These are phyloP conservation scores for Hebeloma cylindrosporum DNA, from an alignment of 768 basidiomycete species.

Conservation along the genomic window DNA sequence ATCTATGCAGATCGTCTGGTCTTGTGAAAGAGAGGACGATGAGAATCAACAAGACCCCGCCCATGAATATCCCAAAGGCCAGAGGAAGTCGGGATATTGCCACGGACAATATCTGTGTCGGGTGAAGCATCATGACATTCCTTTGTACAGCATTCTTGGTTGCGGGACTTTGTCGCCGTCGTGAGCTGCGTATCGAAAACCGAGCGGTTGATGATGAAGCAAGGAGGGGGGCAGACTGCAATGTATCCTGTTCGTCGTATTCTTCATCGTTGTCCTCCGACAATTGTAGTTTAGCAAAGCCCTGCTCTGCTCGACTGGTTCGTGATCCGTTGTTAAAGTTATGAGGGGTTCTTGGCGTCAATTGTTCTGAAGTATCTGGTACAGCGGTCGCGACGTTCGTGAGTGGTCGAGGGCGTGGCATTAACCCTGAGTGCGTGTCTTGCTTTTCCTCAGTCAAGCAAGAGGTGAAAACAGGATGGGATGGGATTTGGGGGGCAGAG, in stretches of 20 bases:
- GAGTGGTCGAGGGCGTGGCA: conserved; percentile 43
- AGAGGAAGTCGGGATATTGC: conserved; percentile 40
- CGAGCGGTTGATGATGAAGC: conserved; percentile 42
- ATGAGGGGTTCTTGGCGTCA: conserved; percentile 65
- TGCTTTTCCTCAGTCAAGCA: conserved; percentile 5
- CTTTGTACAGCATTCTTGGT: conserved; percentile 5
- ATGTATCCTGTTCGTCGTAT: conserved; percentile 37
- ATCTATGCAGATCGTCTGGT: conserved; percentile 47
- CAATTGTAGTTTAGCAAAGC: conserved; percentile 48
- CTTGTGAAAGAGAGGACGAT: conserved; percentile 49
- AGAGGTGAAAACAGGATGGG: not conserved
- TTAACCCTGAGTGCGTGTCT: conserved; percentile 20
- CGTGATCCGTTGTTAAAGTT: conserved; percentile 47
- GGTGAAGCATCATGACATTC: conserved; percentile 11
- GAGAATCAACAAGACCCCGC: conserved; percentile 46
- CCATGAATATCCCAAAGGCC: conserved; percentile 43
- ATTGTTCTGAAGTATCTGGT: conserved; percentile 33
- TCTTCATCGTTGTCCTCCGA: conserved; percentile 40
- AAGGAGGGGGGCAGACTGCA: conserved; percentile 49
- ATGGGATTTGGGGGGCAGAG: too few species aligned
- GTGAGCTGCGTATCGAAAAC: conserved; percentile 40
- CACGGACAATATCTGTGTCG: conserved; percentile 19
- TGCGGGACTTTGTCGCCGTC: conserved; percentile 20
- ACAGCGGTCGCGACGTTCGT: conserved; percentile 35
- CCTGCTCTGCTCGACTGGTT: conserved; percentile 57